Base-by-base conservation (phyloP, 2,329 filamentous ascomycete genomes). In the Zymoseptoria passerinii region DNA sequence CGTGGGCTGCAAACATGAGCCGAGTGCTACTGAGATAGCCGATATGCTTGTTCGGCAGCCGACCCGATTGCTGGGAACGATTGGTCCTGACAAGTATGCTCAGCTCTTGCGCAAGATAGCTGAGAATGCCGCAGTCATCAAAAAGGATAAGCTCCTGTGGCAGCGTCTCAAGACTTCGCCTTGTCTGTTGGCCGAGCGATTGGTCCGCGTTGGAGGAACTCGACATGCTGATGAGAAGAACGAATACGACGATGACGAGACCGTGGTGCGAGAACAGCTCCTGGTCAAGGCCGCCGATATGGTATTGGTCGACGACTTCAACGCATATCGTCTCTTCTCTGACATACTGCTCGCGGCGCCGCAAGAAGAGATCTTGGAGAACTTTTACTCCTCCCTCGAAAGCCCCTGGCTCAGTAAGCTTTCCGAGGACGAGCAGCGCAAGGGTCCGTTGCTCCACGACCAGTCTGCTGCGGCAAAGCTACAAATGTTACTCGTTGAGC, bases 1-100 rank as follows among this genome's bases (percentile, higher is more conserved):
- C 62, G 90, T 92, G 63, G 94, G 94, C 8, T 92, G 91, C 2
- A 96, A 95, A 73, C 86, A 84, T 62, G 92, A 99, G 72, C 94
- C 94, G 3, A 95, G 88, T 2, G 94, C 89, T 66, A 72, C 83
- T 2, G 94, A 99, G 72, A 83, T 99, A 65, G 92, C 92, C 4
- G 81, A 83, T 48, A 84, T 95, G 73, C 81, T 94, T n/a, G 89
- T 90, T 55, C 83, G 80, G 57, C 91, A 96, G 70, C 92, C 94
- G 2, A 87, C 88, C 3, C 84, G 89, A 51, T 81, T 99, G 55
- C 83, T 95, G 27, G 84, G 89, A 29, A 85, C 88, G 1, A 82
- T 99, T 56, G 87, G 92, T 66, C 87, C 83, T 56, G 90, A 96
- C 50, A 95, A 92, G 68, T 99, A 99, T 68, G 77, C 96, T 13